Conservation (phyloP, 805 yeast species). For the Kuraishia piskuri region DNA sequence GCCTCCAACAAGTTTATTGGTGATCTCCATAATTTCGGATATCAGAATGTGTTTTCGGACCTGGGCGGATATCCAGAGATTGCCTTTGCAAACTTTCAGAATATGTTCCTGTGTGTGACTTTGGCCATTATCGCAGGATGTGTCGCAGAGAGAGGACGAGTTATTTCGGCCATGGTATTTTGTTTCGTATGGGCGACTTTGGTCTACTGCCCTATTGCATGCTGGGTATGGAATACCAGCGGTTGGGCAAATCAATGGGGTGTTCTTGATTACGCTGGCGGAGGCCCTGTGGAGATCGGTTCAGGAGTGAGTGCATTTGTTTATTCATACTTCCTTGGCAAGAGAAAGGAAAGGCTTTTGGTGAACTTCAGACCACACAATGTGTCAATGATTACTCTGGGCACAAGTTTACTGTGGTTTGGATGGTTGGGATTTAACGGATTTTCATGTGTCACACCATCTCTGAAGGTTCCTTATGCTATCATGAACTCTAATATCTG, state of each 20-base stretch:
- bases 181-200: constrained; percentile 83
- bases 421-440: constrained; percentile 98
- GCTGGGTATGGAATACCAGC: constrained; percentile 88
- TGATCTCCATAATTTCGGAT: constrained; percentile 74
- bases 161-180: constrained; percentile 77
- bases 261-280: constrained; percentile 94
- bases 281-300: constrained; percentile 92
- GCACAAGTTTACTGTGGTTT: constrained; percentile 80
- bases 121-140: constrained; percentile 89
- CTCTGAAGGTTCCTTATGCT: constrained; percentile 77
- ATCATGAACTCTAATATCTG: constrained; percentile 86
- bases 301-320: constrained; percentile 91
- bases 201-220: constrained; percentile 91
- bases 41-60: constrained; percentile 44
- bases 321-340: constrained; percentile 71
- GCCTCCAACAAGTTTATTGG: constrained; percentile 86
- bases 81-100: constrained; percentile 79
- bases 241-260: constrained; percentile 96
- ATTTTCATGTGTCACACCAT: constrained; percentile 77
- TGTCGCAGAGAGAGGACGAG: constrained; percentile 86
- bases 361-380: constrained; percentile 93
- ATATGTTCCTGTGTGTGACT: constrained; percentile 90
- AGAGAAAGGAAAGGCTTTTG: constrained; percentile 66
- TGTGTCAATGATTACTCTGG: constrained; percentile 82
- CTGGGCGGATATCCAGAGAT: constrained; percentile 61